Evolutionary conservation across 2,329 filamentous ascomycete species (phyloP), one percentile per base, ranked within the genome.

Genomic region (Claviceps spartinae): DNA sequence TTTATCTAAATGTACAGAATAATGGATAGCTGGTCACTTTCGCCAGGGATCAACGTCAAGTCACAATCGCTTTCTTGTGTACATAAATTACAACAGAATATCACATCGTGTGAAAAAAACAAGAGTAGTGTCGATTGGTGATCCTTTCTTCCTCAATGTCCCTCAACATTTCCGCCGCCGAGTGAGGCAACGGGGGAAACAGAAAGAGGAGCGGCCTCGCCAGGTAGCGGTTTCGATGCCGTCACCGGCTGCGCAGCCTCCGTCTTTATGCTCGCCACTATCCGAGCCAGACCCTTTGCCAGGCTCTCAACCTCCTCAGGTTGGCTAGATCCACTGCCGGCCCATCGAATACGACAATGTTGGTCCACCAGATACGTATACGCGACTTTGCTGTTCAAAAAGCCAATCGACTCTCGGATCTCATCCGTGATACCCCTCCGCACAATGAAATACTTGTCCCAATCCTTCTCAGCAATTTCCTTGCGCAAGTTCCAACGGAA

Each of bases 301-400:
- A 94, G 64, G 43, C 81, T 78, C 50, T 82, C 76, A 57, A 74
- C 76, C 71, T 94, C 88, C 18, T 78, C 77, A 0, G 76, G 76
- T 55, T 81, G 75, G 46, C 82, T 80, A 47, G 75, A 65, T 13
- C 83, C 87, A 62, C 89, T 95, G 4, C 87, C 93, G 0, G 91
- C 93, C 93, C 93, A 98, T 52, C 93, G 79, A 59, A 98, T 94
- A 69, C 82, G 86, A 66, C 89, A 95, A 57, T 90, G 76, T 56
- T 82, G 75, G 65, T 98, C 93, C 54, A 98, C 75, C 47, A 98
- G 75, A 68, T 95, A 98, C 4, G 90, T 85, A 69, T 96, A 97
- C 40, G 90, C 91, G 37, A 96, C 91, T 68, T 90, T 94, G 58
- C 81, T 82, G 69, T 98, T 98, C 63, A 95, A 71, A 64, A 95